These are phyloP conservation scores for Petunia secreta DNA, from an alignment of 257 asterid species.

Conservation along the genomic window DNA sequence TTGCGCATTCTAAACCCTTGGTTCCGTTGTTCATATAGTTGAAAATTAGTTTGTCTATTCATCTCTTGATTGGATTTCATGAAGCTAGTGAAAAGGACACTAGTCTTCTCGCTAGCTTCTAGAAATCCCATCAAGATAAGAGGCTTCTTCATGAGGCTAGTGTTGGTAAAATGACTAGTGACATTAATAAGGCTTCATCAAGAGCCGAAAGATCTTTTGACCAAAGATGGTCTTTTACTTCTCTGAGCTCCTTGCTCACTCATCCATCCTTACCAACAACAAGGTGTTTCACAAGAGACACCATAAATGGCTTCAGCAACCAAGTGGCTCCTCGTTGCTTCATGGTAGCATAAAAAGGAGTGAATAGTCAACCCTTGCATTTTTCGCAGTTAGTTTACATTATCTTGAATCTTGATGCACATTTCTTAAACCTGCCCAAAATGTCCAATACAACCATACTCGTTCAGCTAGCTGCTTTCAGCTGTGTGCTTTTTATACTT, in stretches of 20 bases:
- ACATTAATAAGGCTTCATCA: not conserved
- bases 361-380: not conserved
- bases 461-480: not conserved
- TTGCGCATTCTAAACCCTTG: not conserved
- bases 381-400: not conserved
- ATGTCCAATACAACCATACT: not conserved
- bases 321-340: not conserved
- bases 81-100: not conserved
- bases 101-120: too few species aligned
- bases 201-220: not conserved
- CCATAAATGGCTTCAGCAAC: not conserved
- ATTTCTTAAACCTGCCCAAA: not conserved
- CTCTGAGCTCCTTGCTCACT: not conserved
- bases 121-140: too few species aligned
- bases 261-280: not conserved
- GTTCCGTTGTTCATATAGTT: constrained; percentile 20
- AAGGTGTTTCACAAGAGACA: not conserved
- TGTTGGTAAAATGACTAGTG: not conserved
- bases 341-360: not conserved
- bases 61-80: not conserved
- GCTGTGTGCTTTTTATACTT: not conserved
- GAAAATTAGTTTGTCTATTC: constrained; percentile 4
- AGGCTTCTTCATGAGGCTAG: too few species aligned
- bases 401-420: not conserved
- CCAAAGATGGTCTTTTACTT: not conserved